Evolutionary conservation across 2,329 filamentous ascomycete species (phyloP).

Genomic region (Aspergillus piperis): DNA sequence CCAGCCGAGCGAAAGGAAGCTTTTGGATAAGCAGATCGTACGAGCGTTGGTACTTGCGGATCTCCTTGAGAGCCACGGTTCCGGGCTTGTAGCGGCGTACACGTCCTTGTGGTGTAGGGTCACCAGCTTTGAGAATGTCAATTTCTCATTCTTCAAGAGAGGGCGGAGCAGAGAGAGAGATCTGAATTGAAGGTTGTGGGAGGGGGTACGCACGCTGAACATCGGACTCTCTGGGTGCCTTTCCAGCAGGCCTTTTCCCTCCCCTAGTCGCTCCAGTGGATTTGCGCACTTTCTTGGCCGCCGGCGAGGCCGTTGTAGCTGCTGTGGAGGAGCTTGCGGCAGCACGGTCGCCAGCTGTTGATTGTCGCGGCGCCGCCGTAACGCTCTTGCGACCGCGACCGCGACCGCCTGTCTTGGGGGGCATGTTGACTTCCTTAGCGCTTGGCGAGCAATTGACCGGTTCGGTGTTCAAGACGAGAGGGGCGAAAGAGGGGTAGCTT

Average conservation of each 20-base stretch:
- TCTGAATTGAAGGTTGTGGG: background rate
- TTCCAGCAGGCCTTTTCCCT: conserved; percentile 24
- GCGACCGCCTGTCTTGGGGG: conserved; percentile 29
- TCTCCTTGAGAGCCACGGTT: conserved; percentile 87
- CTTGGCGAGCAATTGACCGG: background rate
- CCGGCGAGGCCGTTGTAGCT: conserved; percentile 3
- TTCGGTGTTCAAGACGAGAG: background rate
- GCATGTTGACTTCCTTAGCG: conserved; percentile 24
- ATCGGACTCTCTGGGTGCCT: conserved; percentile 29
- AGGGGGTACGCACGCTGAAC: conserved; percentile 39
- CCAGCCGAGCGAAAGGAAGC: conserved; percentile 52
- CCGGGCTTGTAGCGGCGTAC: conserved; percentile 70
- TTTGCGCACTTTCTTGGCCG: conserved; percentile 22
- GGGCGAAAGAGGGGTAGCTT: background rate
- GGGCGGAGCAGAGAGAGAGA: background rate
- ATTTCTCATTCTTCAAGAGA: conserved; percentile 2
- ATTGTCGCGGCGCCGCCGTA: conserved; percentile 4
- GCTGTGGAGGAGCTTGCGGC: conserved; percentile 20
- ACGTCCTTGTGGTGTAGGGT: conserved; percentile 67
- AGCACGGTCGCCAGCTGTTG: conserved; percentile 7
- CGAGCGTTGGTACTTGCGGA: conserved; percentile 83
- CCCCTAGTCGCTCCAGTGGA: conserved; percentile 17
- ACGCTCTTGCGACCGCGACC: conserved; percentile 17
- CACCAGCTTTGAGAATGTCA: conserved; percentile 59
- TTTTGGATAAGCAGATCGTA: conserved; percentile 79